phyloP scores from a whole-genome alignment of 2,329 filamentous ascomycete species.

The Fusarium miscanthi region DNA sequence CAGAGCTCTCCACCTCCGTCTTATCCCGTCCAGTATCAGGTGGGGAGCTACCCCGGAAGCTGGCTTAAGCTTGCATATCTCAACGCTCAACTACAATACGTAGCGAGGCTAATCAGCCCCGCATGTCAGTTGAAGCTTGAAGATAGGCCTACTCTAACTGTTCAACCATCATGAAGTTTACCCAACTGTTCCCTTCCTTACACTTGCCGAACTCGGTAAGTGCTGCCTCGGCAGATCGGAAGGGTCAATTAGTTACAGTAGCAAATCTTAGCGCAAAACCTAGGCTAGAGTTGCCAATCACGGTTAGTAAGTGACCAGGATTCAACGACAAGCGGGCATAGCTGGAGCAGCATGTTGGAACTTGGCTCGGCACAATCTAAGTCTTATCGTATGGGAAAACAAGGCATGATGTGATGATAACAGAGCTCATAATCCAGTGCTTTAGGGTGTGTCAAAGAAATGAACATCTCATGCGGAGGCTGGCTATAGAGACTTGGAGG shows the following conservation, averaged over 20 bases:
- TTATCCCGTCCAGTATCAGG: background rate
- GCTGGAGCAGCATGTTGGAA: background rate
- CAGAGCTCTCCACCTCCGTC: background rate
- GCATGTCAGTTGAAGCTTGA: background rate
- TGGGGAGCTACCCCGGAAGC: too few species aligned
- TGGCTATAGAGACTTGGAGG: background rate
- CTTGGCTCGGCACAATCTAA: background rate
- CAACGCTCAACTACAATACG: background rate
- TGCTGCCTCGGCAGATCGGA: background rate
- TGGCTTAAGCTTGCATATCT: background rate
- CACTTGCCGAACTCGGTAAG: background rate
- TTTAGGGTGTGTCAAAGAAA: rapidly evolving
- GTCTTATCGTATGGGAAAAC: background rate
- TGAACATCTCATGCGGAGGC: background rate
- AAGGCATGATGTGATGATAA: rapidly evolving
- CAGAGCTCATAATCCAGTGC: rapidly evolving
- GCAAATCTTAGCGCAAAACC: background rate
- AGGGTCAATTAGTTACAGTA: background rate
- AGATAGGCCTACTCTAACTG: background rate
- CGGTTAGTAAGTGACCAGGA: background rate
- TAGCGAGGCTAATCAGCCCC: background rate
- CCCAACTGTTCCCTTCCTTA: background rate
- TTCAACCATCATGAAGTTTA: background rate
- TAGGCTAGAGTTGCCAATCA: background rate
- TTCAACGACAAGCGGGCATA: background rate